Percentiles rank a stretch among this genome's conserved stretches.
These are phyloP conservation scores for Silene latifolia DNA, from an alignment of 148 eudicot species.

Conservation along the genomic window DNA sequence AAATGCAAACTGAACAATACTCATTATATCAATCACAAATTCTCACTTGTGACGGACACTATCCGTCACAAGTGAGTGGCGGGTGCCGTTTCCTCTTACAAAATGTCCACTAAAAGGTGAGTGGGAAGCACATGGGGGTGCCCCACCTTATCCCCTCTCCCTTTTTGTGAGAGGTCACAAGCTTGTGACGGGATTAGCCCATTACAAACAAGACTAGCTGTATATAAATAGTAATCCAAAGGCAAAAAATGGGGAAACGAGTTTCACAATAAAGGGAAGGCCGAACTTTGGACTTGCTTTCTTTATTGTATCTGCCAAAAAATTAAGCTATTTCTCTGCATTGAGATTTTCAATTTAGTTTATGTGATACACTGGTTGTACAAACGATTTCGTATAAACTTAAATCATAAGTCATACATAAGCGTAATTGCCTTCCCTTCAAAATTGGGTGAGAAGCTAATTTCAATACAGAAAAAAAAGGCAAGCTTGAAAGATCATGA, in stretches of 20 bases:
- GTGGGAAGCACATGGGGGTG: no score
- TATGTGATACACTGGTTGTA: background rate
- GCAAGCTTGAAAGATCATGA: background rate
- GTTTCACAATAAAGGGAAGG: background rate
- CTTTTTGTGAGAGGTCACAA: no score
- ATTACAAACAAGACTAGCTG: background rate
- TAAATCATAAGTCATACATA: background rate
- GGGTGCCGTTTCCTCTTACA: no score
- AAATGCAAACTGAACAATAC: no score
- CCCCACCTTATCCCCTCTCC: no score
- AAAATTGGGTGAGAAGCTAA: background rate
- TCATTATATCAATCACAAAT: no score
- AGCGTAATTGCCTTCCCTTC: no score
- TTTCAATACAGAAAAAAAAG: no score
- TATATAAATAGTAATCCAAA: background rate
- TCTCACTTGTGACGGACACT: no score
- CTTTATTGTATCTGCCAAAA: background rate
- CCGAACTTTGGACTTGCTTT: background rate
- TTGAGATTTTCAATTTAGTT: constrained; percentile 7
- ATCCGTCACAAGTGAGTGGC: no score
- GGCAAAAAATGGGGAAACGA: background rate
- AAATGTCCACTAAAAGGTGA: no score
- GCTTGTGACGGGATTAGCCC: no score
- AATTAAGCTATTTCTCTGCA: constrained; percentile 1
- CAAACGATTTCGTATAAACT: constrained; percentile 2